Percentiles rank a stretch among this genome's conserved stretches.
These are phyloP conservation scores for Fusarium drepaniforme DNA, from an alignment of 2,329 filamentous ascomycete genomes.

Conservation along the genomic window DNA sequence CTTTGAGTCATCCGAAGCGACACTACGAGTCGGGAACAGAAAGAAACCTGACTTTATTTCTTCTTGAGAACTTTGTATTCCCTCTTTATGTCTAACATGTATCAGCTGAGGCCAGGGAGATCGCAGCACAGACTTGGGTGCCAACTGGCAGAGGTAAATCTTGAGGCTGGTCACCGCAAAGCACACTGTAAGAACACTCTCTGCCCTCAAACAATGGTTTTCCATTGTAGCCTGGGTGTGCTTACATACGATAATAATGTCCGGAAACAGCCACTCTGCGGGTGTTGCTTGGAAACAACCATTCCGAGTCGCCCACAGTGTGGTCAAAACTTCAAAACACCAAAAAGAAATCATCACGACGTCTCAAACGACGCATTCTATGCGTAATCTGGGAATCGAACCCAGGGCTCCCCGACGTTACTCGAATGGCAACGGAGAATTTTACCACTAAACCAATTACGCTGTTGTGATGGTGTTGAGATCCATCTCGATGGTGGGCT, in stretches of 20 bases:
- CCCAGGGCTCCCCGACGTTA: too few species aligned
- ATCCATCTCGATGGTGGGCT: too few species aligned
- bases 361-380: background rate
- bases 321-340: background rate
- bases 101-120: background rate
- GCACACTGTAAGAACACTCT: background rate
- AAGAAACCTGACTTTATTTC: too few species aligned
- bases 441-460: conserved; percentile 17
- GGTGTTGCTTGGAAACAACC: background rate
- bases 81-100: too few species aligned
- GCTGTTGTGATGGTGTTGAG: background rate
- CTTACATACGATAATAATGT: background rate
- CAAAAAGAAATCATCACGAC: background rate
- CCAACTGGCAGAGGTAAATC: background rate
- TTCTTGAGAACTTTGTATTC: too few species aligned
- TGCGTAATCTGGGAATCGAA: background rate
- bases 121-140: background rate
- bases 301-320: background rate
- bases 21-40: too few species aligned
- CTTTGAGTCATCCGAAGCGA: background rate
- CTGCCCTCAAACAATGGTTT: background rate
- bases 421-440: background rate
- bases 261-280: too few species aligned
- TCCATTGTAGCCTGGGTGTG: background rate
- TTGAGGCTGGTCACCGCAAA: background rate